A percentile compares a stretch with the other conserved stretches of the same genome.
Conservation (phyloP, 345 rosid genomes). For the Syzygium aqueum region DNA sequence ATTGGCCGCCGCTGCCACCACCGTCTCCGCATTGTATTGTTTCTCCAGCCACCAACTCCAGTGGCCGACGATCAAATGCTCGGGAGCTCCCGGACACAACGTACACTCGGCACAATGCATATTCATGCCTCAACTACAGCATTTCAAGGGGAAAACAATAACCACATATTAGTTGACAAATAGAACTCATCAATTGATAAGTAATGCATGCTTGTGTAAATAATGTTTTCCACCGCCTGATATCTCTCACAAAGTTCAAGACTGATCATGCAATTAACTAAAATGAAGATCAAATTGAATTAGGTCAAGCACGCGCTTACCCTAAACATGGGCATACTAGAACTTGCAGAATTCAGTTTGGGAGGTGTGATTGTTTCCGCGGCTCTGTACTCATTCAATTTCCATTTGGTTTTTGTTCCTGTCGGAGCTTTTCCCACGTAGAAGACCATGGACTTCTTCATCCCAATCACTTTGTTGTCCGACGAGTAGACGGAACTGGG, state of each 20-base stretch:
- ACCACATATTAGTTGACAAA: neutral
- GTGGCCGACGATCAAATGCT: conserved; percentile 83
- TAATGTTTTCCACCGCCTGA: neutral
- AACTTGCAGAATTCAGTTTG: neutral
- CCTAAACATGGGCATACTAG: neutral
- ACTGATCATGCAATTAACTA: neutral
- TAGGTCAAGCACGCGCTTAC: neutral
- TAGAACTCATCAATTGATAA: neutral
- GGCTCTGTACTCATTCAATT: conserved; percentile 48
- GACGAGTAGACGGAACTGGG: neutral
- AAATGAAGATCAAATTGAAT: neutral
- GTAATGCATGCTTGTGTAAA: neutral
- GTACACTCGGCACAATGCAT: conserved; percentile 72
- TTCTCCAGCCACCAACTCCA: conserved; percentile 15
- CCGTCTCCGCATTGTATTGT: conserved; percentile 1
- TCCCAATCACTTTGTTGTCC: neutral
- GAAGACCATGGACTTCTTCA: neutral
- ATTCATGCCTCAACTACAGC: conserved; percentile 46
- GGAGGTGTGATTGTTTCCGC: conserved; percentile 22
- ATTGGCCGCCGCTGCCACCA: conserved; percentile 7
- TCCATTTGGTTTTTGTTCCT: neutral
- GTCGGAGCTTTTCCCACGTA: neutral
- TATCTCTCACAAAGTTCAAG: neutral
- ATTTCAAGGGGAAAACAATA: neutral
- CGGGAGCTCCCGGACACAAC: conserved; percentile 57